Percentiles rank a stretch among this genome's conserved stretches.
Conservation (phyloP, 305 asterid genomes). For the Fraxinus xanthoxyloides region DNA sequence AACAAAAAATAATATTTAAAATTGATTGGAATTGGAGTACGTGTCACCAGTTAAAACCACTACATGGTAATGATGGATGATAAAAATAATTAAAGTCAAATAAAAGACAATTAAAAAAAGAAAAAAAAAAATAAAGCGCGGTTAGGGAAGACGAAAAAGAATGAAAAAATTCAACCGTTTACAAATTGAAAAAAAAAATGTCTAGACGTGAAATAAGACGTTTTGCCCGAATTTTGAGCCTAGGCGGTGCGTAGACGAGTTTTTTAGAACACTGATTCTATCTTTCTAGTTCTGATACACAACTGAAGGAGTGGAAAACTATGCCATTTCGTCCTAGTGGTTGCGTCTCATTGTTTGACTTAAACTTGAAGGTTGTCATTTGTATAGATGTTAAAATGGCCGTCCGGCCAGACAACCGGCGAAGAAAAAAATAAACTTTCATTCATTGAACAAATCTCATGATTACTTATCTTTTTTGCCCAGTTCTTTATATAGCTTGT, state of each 20-base stretch:
- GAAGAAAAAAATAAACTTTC: background rate
- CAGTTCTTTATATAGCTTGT: constrained; percentile 23
- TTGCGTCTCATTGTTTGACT: background rate
- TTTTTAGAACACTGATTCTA: too few species aligned
- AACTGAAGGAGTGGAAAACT: background rate
- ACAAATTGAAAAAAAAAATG: too few species aligned
- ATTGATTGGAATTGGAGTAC: background rate
- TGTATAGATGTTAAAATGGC: background rate
- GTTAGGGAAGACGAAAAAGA: too few species aligned
- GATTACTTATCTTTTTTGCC: constrained; percentile 14
- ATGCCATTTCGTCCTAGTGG: background rate
- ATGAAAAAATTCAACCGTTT: too few species aligned
- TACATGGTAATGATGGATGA: constrained; percentile 10
- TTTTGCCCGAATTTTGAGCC: too few species aligned
- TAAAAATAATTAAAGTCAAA: background rate
- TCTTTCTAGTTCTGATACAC: background rate
- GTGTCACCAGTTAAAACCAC: constrained; percentile 19
- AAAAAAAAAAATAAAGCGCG: too few species aligned
- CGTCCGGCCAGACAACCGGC: background rate
- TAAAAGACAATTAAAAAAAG: too few species aligned
- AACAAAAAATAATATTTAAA: background rate
- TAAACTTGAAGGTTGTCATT: background rate
- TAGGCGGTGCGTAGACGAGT: too few species aligned
- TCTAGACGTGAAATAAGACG: too few species aligned
- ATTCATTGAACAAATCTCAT: constrained; percentile 14